Conservation (phyloP, 305 asterid genomes). For the Nicotiana rustica region DNA sequence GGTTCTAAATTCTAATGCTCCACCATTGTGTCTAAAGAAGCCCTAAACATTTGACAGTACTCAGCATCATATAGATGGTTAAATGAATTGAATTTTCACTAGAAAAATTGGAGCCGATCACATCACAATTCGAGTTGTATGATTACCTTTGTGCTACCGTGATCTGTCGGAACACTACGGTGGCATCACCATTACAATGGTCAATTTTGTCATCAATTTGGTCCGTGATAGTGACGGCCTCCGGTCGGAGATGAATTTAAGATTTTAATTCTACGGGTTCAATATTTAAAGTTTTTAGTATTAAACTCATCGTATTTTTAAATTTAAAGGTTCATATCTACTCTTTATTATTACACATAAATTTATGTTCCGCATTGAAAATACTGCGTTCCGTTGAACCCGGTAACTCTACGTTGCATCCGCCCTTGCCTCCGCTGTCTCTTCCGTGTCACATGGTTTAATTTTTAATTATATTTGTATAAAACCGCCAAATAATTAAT, state of each 20-base stretch:
- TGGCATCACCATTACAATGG: background rate
- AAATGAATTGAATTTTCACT: background rate
- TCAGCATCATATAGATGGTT: background rate
- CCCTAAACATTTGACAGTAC: background rate
- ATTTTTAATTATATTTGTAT: background rate
- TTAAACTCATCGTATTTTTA: too few species aligned
- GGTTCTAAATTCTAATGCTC: background rate
- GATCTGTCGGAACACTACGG: too few species aligned
- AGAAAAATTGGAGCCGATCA: background rate
- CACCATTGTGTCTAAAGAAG: background rate
- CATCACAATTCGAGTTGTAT: background rate
- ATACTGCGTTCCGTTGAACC: too few species aligned
- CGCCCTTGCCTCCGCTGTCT: background rate
- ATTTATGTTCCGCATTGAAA: too few species aligned
- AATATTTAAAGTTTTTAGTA: too few species aligned
- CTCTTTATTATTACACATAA: too few species aligned
- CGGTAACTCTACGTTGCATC: too few species aligned
- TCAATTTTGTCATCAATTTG: background rate
- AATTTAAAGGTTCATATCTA: too few species aligned
- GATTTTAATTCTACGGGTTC: too few species aligned
- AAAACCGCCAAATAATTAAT: constrained; percentile 14
- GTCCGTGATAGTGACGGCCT: background rate
- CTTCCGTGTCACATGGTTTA: background rate
- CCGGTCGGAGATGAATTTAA: background rate
- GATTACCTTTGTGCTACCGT: background rate